These are phyloP conservation scores for Hypoxylon intermedium DNA, from an alignment of 495 filamentous ascomycete genomes.

Conservation along the genomic window DNA sequence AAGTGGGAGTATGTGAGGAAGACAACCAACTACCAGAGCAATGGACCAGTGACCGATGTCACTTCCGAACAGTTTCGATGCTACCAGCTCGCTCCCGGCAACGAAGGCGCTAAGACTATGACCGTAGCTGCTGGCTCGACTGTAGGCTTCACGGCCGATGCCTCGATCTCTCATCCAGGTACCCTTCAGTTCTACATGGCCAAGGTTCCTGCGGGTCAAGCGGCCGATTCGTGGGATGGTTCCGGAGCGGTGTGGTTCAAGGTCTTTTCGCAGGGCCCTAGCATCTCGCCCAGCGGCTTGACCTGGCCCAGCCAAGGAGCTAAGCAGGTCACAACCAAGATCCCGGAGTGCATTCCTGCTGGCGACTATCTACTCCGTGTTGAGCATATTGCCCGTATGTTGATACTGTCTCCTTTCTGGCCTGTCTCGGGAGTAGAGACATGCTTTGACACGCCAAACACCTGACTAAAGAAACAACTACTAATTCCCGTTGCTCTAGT, in stretches of 20 bases:
- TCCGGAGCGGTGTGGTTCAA: constrained; percentile 57
- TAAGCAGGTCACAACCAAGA: constrained; percentile 50
- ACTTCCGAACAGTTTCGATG: constrained; percentile 55
- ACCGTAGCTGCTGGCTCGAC: constrained; percentile 51
- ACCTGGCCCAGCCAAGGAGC: constrained; percentile 49
- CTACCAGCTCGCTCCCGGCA: constrained; percentile 45
- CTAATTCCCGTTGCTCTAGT: too few species aligned
- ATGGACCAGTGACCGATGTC: constrained; percentile 53
- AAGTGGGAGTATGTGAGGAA: constrained; percentile 50
- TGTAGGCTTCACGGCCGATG: constrained; percentile 51
- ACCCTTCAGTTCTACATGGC: constrained; percentile 53
- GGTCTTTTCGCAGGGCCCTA: constrained; percentile 52
- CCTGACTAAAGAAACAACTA: too few species aligned
- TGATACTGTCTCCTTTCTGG: too few species aligned
- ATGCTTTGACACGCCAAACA: too few species aligned
- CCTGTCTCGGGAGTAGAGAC: too few species aligned
- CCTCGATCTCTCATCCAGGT: constrained; percentile 52
- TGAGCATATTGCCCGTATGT: constrained; percentile 65
- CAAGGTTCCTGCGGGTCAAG: constrained; percentile 51
- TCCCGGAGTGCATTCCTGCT: constrained; percentile 55
- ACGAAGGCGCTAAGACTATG: constrained; percentile 46
- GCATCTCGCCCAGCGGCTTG: constrained; percentile 42
- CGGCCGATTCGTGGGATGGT: constrained; percentile 54
- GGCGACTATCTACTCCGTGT: constrained; percentile 66
- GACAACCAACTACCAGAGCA: constrained; percentile 50